These are phyloP conservation scores for Phialemoniopsis sp. DNA, from an alignment of 2,329 filamentous ascomycete genomes.

Conservation along the genomic window DNA sequence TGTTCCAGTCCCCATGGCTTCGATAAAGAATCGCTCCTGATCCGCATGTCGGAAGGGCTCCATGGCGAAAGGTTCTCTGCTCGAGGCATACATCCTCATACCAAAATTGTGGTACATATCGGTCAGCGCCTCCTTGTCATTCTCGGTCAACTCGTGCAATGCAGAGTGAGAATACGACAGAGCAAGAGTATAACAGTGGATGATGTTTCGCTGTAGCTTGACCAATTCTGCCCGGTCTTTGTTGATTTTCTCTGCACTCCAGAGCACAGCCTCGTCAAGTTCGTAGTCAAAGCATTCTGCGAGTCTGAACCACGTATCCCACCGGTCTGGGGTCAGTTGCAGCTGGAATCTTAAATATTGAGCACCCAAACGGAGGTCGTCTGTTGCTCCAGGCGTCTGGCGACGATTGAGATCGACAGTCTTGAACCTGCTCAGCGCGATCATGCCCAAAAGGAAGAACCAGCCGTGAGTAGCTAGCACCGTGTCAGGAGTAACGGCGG, in stretches of 20 bases:
- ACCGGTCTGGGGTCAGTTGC: conserved; percentile 75
- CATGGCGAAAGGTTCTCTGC: conserved; percentile 59
- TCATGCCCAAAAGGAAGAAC: conserved; percentile 89
- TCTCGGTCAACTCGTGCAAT: conserved; percentile 23
- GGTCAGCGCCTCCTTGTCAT: conserved; percentile 49
- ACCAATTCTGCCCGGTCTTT: conserved; percentile 73
- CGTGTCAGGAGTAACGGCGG: conserved; percentile 65
- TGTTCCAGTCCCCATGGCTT: conserved; percentile 45
- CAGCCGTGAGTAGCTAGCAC: conserved; percentile 77
- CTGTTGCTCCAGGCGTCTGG: conserved; percentile 72
- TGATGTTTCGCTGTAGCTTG: conserved; percentile 71
- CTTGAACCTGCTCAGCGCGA: conserved; percentile 81
- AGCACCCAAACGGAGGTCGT: conserved; percentile 78
- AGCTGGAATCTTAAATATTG: conserved; percentile 78
- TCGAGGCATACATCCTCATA: conserved; percentile 59
- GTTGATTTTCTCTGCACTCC: conserved; percentile 90
- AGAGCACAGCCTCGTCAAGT: conserved; percentile 80
- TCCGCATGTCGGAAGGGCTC: conserved; percentile 55
- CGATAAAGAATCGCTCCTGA: conserved; percentile 53
- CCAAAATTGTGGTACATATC: conserved; percentile 58
- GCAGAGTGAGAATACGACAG: conserved; percentile 51
- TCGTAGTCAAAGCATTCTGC: conserved; percentile 86
- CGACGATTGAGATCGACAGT: conserved; percentile 67
- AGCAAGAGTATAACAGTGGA: conserved; percentile 71
- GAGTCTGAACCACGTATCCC: conserved; percentile 88